Conservation (phyloP, 306 rosid species). For the Cyamopsis tetragonoloba region DNA sequence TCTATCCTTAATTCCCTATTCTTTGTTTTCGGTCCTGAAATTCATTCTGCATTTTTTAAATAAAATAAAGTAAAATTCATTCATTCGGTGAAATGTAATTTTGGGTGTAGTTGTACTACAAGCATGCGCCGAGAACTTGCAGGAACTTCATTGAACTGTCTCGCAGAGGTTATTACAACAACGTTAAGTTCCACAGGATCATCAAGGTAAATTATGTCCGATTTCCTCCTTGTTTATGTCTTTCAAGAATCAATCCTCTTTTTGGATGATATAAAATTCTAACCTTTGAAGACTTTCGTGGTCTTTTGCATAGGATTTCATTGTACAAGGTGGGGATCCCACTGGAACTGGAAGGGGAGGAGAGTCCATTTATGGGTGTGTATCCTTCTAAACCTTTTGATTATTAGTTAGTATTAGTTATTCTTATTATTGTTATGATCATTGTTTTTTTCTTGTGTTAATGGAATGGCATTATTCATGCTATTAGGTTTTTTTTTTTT, state of each 20-base stretch:
- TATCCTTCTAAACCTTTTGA: conserved; percentile 22
- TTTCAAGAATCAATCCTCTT: background rate
- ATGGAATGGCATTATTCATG: background rate
- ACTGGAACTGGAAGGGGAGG: conserved; percentile 99
- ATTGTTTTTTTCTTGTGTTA: background rate
- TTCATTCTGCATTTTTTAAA: background rate
- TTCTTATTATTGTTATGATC: background rate
- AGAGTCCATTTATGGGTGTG: conserved; percentile 99
- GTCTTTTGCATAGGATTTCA: conserved; percentile 68
- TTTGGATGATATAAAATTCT: background rate
- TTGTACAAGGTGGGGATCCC: conserved; percentile 99
- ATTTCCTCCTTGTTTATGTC: background rate
- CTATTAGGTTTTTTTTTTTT: background rate
- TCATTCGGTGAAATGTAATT: background rate
- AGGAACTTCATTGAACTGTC: conserved; percentile 94
- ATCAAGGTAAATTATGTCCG: conserved; percentile 62
- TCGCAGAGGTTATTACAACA: conserved; percentile 87
- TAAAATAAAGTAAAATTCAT: too few species aligned
- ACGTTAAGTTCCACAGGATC: conserved; percentile 92
- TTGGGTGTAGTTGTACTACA: conserved; percentile 63
- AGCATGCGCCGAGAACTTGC: conserved; percentile 93
- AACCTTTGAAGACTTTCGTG: conserved; percentile 19
- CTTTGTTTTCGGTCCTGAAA: background rate
- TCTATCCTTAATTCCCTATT: background rate
- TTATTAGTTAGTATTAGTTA: background rate